These are phyloP conservation scores for Candida sanyaensis DNA, from an alignment of 1,139 yeast genomes.

Conservation along the genomic window DNA sequence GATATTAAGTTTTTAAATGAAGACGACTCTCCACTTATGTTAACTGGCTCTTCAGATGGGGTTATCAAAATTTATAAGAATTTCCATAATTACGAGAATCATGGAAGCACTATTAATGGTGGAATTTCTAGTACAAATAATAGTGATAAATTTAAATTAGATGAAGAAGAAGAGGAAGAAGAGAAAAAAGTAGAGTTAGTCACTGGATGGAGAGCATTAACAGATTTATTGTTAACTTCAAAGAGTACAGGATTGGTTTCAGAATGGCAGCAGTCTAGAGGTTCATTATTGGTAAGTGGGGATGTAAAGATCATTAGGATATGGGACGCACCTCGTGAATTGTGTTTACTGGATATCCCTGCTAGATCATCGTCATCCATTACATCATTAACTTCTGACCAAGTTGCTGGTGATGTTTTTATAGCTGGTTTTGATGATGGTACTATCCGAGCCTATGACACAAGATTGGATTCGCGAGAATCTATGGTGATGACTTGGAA, in stretches of 20 bases:
- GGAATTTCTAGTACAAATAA: background rate
- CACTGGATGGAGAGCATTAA: conserved; percentile 91
- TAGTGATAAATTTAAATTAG: conserved; percentile 14
- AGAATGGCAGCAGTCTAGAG: conserved; percentile 98
- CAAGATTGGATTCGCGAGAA: conserved; percentile 81
- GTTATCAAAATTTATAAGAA: conserved; percentile 82
- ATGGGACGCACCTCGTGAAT: conserved; percentile 97
- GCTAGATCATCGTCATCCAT: conserved; percentile 90
- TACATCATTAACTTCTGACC: conserved; percentile 89
- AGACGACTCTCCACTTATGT: conserved; percentile 81
- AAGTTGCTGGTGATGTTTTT: conserved; percentile 89
- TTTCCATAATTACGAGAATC: conserved; percentile 55
- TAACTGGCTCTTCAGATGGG: conserved; percentile 94
- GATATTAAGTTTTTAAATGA: conserved; percentile 87
- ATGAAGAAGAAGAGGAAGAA: conserved; percentile 15
- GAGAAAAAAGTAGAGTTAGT: conserved; percentile 55
- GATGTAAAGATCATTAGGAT: conserved; percentile 88
- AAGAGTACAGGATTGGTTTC: conserved; percentile 82
- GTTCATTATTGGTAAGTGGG: conserved; percentile 89
- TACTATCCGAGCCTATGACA: conserved; percentile 83
- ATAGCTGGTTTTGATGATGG: conserved; percentile 97
- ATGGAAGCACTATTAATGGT: conserved; percentile 9
- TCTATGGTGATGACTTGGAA: conserved; percentile 87
- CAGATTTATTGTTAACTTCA: conserved; percentile 79
- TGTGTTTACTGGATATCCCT: conserved; percentile 84